Evolutionary conservation across 371 early-diverging fungal genomes (phyloP), one percentile per base, ranked within the genome.

Genomic region (Smittium culicis): DNA sequence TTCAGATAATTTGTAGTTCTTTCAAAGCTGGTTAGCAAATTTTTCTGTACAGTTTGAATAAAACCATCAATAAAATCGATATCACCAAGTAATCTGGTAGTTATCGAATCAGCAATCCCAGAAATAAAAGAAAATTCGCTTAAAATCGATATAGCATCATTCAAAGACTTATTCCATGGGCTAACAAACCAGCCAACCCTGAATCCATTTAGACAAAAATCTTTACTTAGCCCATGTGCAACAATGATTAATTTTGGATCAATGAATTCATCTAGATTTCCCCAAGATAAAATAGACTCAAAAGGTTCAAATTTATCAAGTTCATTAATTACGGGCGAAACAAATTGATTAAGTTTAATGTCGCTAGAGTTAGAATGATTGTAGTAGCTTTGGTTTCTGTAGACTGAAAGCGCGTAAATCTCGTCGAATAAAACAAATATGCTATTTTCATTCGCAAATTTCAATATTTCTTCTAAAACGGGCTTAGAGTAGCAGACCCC

Each of bases 401-500:
- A 88, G 17, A 83, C 77, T 0, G 89, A 87, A 17, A 90, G 75
- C 8, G 84, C 90, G 73, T 91, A 92, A 31, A 92, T 86, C 68
- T 92, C 93, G 71, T 92, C 92, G 68, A 82, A 78, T 3, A 89
- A 71, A 25, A 85, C 75, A 68, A 87, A 90, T 14, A 92, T 64
- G n/a, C 79, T 68, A 66, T 87, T 82, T 35, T 70, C 71, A 33
- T 80, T 77, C 1, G 86, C 86, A 72, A 87, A 89, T 28, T 65
- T 66, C 2, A 88, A 70, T 65, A 85, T 76, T 2, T 70, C 71
- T 24, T 81, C 73, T 32, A 92, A 45, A 28, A 82, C 75, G 24
- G 77, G 71, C 5, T 69, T 77, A 5, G 85, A 70, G 66, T 79
- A 86, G 68, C 77, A 67, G 8, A 27, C 74, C 68, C 83, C 84